Evolutionary conservation across 805 yeast genomes (phyloP).

Genomic region (Tetrapisispora fleetii): DNA sequence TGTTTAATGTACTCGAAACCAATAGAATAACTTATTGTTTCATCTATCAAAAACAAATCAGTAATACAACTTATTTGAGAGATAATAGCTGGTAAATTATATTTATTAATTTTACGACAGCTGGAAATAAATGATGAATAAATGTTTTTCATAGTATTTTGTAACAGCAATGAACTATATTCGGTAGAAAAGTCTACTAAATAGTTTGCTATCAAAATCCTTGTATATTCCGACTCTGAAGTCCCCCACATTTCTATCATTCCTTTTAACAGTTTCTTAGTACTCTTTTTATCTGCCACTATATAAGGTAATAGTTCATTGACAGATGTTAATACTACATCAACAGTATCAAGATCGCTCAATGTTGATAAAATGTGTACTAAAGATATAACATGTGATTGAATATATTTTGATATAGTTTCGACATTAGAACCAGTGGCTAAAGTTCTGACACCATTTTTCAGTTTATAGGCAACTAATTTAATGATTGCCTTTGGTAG

Average conservation of each 20-base stretch:
- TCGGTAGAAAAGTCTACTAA: slow-evolving; percentile 64
- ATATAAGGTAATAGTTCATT: slow-evolving; percentile 78
- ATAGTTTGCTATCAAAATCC: slow-evolving; percentile 80
- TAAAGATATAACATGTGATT: slow-evolving; percentile 63
- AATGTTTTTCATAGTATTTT: slow-evolving; percentile 54
- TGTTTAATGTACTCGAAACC: slow-evolving; percentile 92
- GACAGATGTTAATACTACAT: slow-evolving; percentile 71
- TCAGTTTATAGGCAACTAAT: slow-evolving; percentile 50
- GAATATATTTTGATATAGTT: slow-evolving; percentile 55
- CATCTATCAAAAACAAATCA: slow-evolving; percentile 70
- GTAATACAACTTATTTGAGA: slow-evolving; percentile 41
- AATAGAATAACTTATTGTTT: slow-evolving; percentile 63
- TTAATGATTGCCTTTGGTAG: slow-evolving; percentile 66
- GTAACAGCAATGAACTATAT: slow-evolving; percentile 60
- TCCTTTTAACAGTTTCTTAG: slow-evolving; percentile 59
- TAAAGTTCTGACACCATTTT: slow-evolving; percentile 52
- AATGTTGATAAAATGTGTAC: slow-evolving; percentile 61
- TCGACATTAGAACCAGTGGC: slow-evolving; percentile 51
- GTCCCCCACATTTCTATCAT: slow-evolving; percentile 72
- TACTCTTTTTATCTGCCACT: slow-evolving; percentile 60
- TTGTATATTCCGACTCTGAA: slow-evolving; percentile 62
- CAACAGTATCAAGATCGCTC: slow-evolving; percentile 58
- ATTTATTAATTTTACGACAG: slow-evolving; percentile 71
- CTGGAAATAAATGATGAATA: slow-evolving; percentile 73
- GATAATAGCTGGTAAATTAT: slow-evolving; percentile 57